Evolutionary conservation across 108 stramenopile species (phyloP).

Genomic region (Fragilariopsis cylindrus): DNA sequence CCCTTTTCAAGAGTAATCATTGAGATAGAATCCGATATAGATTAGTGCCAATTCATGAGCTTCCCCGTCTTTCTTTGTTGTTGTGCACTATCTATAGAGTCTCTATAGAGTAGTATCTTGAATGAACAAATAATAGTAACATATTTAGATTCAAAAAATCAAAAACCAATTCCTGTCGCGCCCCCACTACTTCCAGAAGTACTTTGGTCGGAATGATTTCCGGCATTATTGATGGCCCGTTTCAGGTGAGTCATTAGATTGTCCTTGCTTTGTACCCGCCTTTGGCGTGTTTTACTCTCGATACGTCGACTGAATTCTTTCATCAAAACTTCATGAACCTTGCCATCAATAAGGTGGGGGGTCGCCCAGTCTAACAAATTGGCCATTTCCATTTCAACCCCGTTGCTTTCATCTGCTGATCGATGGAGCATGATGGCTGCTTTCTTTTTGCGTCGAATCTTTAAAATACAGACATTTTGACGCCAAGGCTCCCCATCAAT

Average conservation of each 20-base stretch:
- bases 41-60: too few species aligned
- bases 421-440: conserved; percentile 77
- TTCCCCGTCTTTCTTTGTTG: too few species aligned
- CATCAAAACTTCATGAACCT: conserved; percentile 61
- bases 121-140: too few species aligned
- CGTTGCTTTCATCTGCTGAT: conserved; percentile 62
- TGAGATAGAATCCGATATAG: too few species aligned
- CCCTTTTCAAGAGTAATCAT: too few species aligned
- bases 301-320: conserved; percentile 84
- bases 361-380: conserved; percentile 81
- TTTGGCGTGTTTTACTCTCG: conserved; percentile 57
- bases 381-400: conserved; percentile 80
- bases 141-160: neutral
- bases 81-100: too few species aligned
- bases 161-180: conserved; percentile 11
- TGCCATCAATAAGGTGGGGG: conserved; percentile 63
- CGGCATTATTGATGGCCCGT: conserved; percentile 4
- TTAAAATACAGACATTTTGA: conserved; percentile 59
- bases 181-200: neutral
- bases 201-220: neutral
- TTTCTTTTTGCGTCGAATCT: conserved; percentile 62
- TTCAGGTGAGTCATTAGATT: conserved; percentile 8
- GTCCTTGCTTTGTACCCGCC: conserved; percentile 31
- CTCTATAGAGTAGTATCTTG: too few species aligned
- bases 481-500: conserved; percentile 92